Base-by-base conservation (phyloP, 495 filamentous ascomycete species). In the Thermothielavioides terrestris region DNA sequence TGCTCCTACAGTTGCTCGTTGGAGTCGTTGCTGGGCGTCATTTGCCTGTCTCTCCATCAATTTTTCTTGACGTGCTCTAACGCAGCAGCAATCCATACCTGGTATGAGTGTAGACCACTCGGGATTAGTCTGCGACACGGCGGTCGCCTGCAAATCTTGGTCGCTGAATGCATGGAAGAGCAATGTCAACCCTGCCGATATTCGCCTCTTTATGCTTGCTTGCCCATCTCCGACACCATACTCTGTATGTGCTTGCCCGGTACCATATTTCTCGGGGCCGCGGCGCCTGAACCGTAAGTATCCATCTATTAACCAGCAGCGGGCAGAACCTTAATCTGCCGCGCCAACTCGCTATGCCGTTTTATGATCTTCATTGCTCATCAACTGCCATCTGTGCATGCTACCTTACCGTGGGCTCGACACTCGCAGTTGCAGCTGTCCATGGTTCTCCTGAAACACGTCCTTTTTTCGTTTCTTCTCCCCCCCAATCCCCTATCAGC, bases 331-430 rank as follows among this genome's bases (percentile, higher is more conserved):
- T 39, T 42, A 43, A 58, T 54, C 52, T 58, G 54, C 55, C 53
- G 54, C 26, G 36, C 48, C 36, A 42, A 30, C 38, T 35, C 45
- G 49, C 49, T 51, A 53, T 58, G 54, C 55, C 60, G 58, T 30
- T 49, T 49, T 44, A 52, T 46, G 53, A 59, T 58, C 54, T 32
- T 34, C 51, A 27, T 27, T 46, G 22, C 46, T 53, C 47, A 50
- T 52, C 42, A 49, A 57, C 27, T 41, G 40, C 44, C 20, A 50
- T 41, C 34, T 37, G 20, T 42, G 43, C 18, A 51, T 55, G 54
- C 46, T 42, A 30, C 25, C 26, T 32, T 18, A 9, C 9, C 23
- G 28, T n/a, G n/a, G n/a, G 39, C 47, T 46, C 52, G 43, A 41
- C 32, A 26, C 23, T 25, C 7, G 10, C 23, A 21, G 26, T 45